Evolutionary conservation across 2,329 filamentous ascomycete genomes (phyloP).

Genomic region (Cryphonectria radicalis): DNA sequence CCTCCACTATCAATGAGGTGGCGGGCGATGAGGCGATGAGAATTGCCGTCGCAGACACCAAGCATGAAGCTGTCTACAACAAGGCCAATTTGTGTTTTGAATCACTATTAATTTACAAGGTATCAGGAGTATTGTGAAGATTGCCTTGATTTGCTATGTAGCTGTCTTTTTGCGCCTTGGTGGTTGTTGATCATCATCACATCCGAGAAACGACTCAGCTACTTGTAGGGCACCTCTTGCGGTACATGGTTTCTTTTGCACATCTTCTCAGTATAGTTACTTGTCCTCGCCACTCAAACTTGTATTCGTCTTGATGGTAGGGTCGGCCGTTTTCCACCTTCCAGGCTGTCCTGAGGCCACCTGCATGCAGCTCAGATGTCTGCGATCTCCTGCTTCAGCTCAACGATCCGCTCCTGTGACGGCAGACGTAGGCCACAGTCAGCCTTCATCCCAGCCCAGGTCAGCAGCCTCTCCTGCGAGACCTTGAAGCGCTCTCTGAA

Average conservation of each 20-base stretch:
- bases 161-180: neutral
- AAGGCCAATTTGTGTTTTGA: neutral
- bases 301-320: neutral
- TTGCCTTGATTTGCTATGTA: neutral
- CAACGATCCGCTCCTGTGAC: neutral
- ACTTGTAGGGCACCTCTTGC: neutral
- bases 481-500: constrained; percentile 34
- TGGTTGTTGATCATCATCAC: neutral
- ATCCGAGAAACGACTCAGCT: too few relatives aligned
- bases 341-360: too few relatives aligned
- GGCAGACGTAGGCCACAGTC: constrained; percentile 16
- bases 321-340: neutral
- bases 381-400: constrained; percentile 16
- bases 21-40: constrained; percentile 32
- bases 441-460: constrained; percentile 35
- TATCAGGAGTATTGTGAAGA: neutral
- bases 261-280: neutral
- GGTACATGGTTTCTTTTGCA: too few relatives aligned
- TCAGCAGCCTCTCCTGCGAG: constrained; percentile 34
- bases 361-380: neutral
- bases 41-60: constrained; percentile 18
- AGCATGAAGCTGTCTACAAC: neutral
- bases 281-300: too few relatives aligned
- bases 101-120: neutral
- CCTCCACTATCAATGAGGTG: constrained; percentile 36